phyloP scores from a whole-genome alignment of 75 land plant genomes.

The Pinus albicaulis region DNA sequence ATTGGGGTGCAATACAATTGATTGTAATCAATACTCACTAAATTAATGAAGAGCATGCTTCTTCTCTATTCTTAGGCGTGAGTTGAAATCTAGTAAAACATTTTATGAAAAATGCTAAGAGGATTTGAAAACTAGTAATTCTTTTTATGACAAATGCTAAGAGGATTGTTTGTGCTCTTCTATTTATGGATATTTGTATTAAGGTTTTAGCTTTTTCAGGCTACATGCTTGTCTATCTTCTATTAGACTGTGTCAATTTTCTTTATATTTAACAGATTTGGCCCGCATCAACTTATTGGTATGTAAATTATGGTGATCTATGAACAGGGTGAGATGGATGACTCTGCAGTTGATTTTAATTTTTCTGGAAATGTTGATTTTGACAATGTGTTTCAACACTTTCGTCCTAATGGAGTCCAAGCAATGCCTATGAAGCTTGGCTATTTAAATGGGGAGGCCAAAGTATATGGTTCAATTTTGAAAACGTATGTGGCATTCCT shows the following conservation, averaged over 20 bases:
- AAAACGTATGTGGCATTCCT: constrained; percentile 64
- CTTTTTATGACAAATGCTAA: not conserved
- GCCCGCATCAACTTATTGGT: not conserved
- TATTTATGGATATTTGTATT: not conserved
- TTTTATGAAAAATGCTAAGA: not conserved
- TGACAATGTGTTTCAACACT: constrained; percentile 65
- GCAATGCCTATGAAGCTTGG: constrained; percentile 66
- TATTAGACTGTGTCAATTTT: not conserved
- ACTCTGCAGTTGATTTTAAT: constrained; percentile 85
- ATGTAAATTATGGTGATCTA: not conserved
- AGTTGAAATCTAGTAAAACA: not conserved
- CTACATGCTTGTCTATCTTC: not conserved
- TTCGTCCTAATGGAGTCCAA: constrained; percentile 53
- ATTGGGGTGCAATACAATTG: not conserved
- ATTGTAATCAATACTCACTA: too few relatives aligned
- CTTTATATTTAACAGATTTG: not conserved
- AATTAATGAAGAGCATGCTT: too few relatives aligned
- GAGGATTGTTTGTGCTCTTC: not conserved
- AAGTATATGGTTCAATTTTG: constrained; percentile 82
- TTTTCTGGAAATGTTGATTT: constrained; percentile 78
- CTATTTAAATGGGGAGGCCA: constrained; percentile 79
- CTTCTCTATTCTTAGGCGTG: not conserved
- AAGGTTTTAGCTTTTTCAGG: not conserved
- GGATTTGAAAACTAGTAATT: not conserved
- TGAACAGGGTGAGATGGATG: constrained; percentile 85